These are phyloP conservation scores for Chlorella ohadii DNA, from an alignment of 139 green algal genomes.

Conservation along the genomic window DNA sequence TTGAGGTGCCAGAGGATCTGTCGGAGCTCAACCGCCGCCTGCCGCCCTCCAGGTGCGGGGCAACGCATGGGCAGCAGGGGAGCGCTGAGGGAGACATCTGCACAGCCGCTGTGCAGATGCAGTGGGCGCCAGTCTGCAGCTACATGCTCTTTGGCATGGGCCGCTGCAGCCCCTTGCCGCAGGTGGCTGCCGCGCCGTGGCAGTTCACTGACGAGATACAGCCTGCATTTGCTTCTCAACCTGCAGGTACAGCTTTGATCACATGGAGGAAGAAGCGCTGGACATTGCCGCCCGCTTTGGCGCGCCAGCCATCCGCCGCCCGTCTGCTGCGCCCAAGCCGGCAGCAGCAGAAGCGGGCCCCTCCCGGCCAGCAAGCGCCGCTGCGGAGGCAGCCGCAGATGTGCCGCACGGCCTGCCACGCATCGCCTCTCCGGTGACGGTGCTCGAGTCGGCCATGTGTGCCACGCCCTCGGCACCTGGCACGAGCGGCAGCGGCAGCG, in stretches of 20 bases:
- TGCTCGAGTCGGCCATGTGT: neutral
- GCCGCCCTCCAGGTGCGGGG: neutral
- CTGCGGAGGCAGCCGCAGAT: neutral
- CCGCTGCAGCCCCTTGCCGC: too few species aligned
- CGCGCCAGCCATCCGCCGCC: neutral
- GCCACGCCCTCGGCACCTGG: neutral
- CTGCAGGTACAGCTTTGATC: neutral
- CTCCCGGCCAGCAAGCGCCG: neutral
- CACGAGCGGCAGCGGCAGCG: neutral
- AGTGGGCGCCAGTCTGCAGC: too few species aligned
- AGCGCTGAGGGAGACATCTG: too few species aligned
- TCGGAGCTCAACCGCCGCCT: neutral
- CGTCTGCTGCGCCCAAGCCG: neutral
- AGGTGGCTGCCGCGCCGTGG: too few species aligned
- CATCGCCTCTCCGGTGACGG: neutral
- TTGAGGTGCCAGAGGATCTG: neutral
- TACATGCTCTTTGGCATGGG: too few species aligned
- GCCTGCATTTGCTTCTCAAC: too few species aligned
- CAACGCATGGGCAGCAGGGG: too few species aligned
- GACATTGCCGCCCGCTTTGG: conserved; percentile 5
- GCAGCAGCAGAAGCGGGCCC: neutral
- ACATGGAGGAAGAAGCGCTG: neutral
- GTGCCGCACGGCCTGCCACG: neutral
- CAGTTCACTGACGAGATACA: too few species aligned
- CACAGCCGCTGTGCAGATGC: too few species aligned